Evolutionary conservation across 2,329 filamentous ascomycete species (phyloP).

Genomic region (Madurella mycetomatis): DNA sequence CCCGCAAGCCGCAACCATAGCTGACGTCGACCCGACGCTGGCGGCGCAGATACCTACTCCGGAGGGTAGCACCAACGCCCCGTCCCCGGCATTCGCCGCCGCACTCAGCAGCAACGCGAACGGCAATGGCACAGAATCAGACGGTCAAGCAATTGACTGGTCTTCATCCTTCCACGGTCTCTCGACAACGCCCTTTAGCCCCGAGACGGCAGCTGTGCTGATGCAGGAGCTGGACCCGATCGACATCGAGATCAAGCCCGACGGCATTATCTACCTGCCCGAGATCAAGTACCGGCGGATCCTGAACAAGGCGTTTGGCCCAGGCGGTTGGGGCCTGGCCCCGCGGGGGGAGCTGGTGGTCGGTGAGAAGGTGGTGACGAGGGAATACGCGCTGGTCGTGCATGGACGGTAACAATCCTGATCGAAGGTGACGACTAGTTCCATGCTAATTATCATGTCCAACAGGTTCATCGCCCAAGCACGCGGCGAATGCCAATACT

Average conservation of each 20-base stretch:
- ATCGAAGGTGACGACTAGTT: not conserved
- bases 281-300: constrained; percentile 97
- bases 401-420: constrained; percentile 67
- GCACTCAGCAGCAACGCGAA: constrained; percentile 7
- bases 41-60: constrained; percentile 19
- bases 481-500: constrained; percentile 92
- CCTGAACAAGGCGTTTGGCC: constrained; percentile 85
- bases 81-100: constrained; percentile 19
- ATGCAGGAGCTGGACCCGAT: constrained; percentile 61
- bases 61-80: constrained; percentile 7
- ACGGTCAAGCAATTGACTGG: constrained; percentile 60
- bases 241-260: constrained; percentile 95
- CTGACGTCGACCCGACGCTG: constrained; percentile 31
- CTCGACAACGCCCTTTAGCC: constrained; percentile 63
- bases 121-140: constrained; percentile 15
- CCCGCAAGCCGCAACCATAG: constrained; percentile 29
- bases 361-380: constrained; percentile 73
- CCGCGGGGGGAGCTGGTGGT: constrained; percentile 82
- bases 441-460: not conserved
- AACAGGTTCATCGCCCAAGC: constrained; percentile 83
- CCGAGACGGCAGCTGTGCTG: constrained; percentile 65
- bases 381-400: constrained; percentile 88
- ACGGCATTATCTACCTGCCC: constrained; percentile 91
- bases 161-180: constrained; percentile 78
- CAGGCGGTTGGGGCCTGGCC: constrained; percentile 91